Conservation (phyloP, 225 moss, liverwort and hornwort species). For the Sphagnum contortum region DNA sequence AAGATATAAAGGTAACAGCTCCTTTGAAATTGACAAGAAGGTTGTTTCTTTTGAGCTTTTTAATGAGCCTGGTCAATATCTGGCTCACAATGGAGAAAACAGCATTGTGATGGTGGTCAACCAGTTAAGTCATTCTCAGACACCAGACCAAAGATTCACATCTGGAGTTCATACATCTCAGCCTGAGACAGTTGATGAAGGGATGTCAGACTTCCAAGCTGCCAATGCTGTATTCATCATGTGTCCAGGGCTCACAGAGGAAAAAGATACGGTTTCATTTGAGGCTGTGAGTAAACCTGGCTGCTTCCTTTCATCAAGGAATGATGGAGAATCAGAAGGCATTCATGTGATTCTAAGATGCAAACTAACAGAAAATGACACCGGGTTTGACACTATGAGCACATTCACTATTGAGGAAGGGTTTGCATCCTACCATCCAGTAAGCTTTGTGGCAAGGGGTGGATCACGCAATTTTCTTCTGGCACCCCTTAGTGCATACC, state of each 20-base stretch:
- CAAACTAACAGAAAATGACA: conserved; percentile 16
- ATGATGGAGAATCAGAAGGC: conserved; percentile 7
- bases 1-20: neutral
- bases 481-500: conserved; percentile 57
- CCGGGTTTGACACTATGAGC: conserved; percentile 26
- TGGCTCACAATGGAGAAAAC: conserved; percentile 59
- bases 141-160: neutral
- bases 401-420: conserved; percentile 51
- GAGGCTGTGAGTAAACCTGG: conserved; percentile 63
- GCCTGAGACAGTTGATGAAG: neutral
- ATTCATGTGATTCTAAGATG: conserved; percentile 39
- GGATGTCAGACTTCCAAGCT: conserved; percentile 3
- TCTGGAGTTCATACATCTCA: neutral
- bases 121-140: neutral
- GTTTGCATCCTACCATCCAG: conserved; percentile 45
- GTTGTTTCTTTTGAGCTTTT: conserved; percentile 65
- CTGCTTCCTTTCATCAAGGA: conserved; percentile 55
- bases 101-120: conserved; percentile 27
- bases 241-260: conserved; percentile 55
- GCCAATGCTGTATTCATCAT: conserved; percentile 34
- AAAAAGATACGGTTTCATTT: conserved; percentile 46
- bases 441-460: conserved; percentile 72
- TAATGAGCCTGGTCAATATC: conserved; percentile 59
- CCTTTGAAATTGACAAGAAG: conserved; percentile 7
- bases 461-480: conserved; percentile 48